phyloP scores from a whole-genome alignment of 192 early-diverging fungal genomes.

The Allomyces macrogynus region DNA sequence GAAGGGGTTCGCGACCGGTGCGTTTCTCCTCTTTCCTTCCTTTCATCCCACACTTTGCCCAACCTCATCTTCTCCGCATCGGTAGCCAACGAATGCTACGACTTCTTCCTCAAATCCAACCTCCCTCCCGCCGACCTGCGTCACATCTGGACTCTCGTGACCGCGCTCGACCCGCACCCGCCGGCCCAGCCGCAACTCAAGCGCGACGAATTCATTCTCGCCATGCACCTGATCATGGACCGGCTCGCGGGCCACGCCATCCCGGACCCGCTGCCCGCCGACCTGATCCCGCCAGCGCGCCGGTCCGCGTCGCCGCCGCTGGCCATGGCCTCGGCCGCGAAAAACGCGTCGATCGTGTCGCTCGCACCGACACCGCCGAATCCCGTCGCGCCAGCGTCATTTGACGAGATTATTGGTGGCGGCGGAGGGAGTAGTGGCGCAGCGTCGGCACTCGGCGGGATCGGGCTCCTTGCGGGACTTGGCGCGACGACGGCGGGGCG shows the following conservation, averaged over 20 bases:
- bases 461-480: too few relatives aligned
- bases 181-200: slow-evolving; percentile 1
- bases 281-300: slow-evolving; percentile 3
- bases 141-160: not conserved
- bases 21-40: too few relatives aligned
- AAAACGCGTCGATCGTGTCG: too few relatives aligned
- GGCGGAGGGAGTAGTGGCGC: too few relatives aligned
- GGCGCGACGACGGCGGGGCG: too few relatives aligned
- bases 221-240: slow-evolving; percentile 24
- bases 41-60: too few relatives aligned
- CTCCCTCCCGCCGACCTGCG: not conserved
- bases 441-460: too few relatives aligned
- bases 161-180: not conserved
- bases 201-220: slow-evolving; percentile 18
- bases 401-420: too few relatives aligned
- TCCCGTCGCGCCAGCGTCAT: too few relatives aligned
- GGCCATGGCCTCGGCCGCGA: too few relatives aligned
- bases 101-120: not conserved
- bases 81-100: not conserved
- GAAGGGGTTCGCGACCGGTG: not conserved
- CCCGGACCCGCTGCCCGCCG: slow-evolving; percentile 13
- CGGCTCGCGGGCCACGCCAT: slow-evolving; percentile 16
- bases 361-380: too few relatives aligned
- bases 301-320: not conserved
- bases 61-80: too few relatives aligned